Evolutionary conservation across 768 basidiomycete species (phyloP).

Genomic region (Pleurotus citrinopileatus): DNA sequence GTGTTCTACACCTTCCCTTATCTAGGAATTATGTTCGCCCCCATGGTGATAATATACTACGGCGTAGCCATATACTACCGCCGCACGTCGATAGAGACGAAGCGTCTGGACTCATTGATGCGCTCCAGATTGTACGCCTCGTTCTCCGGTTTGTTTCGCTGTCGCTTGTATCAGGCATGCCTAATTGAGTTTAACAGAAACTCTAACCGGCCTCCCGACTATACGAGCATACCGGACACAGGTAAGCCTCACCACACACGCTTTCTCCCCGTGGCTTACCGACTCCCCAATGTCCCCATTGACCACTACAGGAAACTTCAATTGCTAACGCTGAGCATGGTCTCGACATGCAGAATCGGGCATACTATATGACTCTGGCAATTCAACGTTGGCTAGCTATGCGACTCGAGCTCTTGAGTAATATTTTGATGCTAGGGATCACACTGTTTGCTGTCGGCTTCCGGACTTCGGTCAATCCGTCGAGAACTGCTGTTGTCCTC

Average conservation of each 20-base stretch:
- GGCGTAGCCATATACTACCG: constrained; percentile 54
- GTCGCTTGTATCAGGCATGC: background rate
- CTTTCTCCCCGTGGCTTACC: background rate
- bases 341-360: constrained; percentile 56
- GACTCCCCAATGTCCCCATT: background rate
- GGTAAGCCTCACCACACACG: constrained; percentile 26
- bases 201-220: constrained; percentile 59
- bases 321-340: constrained; percentile 48
- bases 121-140: constrained; percentile 57
- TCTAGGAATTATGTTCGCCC: constrained; percentile 62
- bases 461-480: constrained; percentile 49
- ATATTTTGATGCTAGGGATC: constrained; percentile 64
- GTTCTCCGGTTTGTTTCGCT: constrained; percentile 44
- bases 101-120: constrained; percentile 61
- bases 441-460: constrained; percentile 66
- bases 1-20: constrained; percentile 69
- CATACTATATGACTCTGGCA: constrained; percentile 60
- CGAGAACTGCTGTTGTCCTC: constrained; percentile 60
- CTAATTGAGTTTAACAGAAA: constrained; percentile 33
- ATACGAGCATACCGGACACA: constrained; percentile 60
- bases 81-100: constrained; percentile 59
- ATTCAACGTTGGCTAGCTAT: constrained; percentile 66
- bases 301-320: constrained; percentile 35
- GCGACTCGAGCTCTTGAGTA: constrained; percentile 64
- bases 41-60: constrained; percentile 51